Evolutionary conservation across 73 alveolate species (phyloP).

Genomic region (Paramecium sexaurelia): DNA sequence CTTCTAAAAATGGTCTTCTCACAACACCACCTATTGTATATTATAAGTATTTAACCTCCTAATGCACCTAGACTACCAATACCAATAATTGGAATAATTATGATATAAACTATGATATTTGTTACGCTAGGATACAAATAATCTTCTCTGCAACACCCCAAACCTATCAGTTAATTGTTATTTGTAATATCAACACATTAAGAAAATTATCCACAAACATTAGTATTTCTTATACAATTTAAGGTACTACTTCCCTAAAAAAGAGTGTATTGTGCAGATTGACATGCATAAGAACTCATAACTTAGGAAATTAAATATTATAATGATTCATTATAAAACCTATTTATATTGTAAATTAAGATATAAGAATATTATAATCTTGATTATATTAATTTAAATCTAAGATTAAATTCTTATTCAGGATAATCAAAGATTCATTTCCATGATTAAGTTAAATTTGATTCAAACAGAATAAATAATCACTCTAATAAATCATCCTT

Average conservation of each 20-base stretch:
- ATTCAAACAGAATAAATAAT: no score
- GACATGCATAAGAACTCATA: background rate
- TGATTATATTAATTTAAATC: background rate
- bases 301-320: background rate
- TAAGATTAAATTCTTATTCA: no score
- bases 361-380: background rate
- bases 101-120: background rate
- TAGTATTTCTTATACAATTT: background rate
- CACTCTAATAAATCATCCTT: no score
- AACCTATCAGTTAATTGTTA: background rate
- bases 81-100: background rate
- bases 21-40: constrained; percentile 38
- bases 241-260: background rate
- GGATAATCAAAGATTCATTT: no score
- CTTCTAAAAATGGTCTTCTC: constrained; percentile 32
- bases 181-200: background rate
- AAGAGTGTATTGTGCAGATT: background rate
- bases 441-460: no score
- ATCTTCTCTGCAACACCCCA: background rate
- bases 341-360: background rate
- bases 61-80: constrained; percentile 43
- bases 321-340: background rate
- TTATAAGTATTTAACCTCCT: constrained; percentile 1
- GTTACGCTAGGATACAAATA: background rate
- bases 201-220: background rate